Conservation (phyloP, 208 protist genomes). For the Crithidia thermophila region DNA sequence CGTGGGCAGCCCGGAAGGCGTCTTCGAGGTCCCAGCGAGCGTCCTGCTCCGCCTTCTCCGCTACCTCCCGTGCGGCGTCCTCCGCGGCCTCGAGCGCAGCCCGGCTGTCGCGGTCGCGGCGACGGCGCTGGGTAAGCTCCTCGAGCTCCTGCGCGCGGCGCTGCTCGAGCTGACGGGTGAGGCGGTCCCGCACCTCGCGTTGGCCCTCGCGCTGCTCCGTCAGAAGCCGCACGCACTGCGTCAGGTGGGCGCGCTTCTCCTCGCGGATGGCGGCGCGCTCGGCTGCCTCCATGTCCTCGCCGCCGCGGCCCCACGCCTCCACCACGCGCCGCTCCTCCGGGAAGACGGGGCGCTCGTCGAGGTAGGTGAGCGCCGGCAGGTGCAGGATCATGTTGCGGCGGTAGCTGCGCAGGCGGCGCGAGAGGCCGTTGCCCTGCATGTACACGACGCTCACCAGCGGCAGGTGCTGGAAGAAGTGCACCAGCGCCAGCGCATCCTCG, state of each 20-base stretch:
- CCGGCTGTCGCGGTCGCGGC: constrained; percentile 37
- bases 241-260: constrained; percentile 85
- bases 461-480: constrained; percentile 78
- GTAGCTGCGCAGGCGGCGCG: constrained; percentile 76
- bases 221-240: constrained; percentile 72
- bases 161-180: constrained; percentile 70
- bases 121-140: constrained; percentile 45
- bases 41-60: constrained; percentile 49
- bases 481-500: constrained; percentile 50
- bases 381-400: constrained; percentile 89
- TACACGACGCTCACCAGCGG: constrained; percentile 91
- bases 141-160: constrained; percentile 63
- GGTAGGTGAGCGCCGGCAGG: constrained; percentile 78
- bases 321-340: constrained; percentile 82
- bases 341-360: constrained; percentile 91
- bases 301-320: constrained; percentile 81
- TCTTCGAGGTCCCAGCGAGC: constrained; percentile 41
- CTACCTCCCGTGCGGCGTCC: constrained; percentile 16
- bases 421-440: constrained; percentile 83
- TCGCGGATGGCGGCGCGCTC: constrained; percentile 77
- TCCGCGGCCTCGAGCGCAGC: constrained; percentile 40
- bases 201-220: constrained; percentile 77
- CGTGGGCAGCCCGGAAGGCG: constrained; percentile 26
- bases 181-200: constrained; percentile 66
- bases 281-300: constrained; percentile 62